Base-by-base conservation (phyloP, 495 filamentous ascomycete genomes). In the Trichoderma erinaceum region DNA sequence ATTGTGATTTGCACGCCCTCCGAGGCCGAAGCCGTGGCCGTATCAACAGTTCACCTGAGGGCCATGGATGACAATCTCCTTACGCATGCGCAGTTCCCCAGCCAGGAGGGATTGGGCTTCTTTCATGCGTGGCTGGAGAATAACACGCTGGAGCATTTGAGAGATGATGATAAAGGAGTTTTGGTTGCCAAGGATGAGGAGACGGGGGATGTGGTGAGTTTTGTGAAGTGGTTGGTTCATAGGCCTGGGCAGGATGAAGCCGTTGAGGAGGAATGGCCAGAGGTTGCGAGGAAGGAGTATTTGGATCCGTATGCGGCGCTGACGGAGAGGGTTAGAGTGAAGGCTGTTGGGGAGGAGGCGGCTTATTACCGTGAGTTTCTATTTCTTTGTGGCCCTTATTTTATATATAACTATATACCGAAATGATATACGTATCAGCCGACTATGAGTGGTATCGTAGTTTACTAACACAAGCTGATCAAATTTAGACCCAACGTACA, bases 21-120 rank as follows among this genome's bases (percentile, higher is more conserved):
- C 15, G 58, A 35, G 16, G 69, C 44, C 21, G 78, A 80, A 67
- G 79, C 76, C n/a, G 63, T 72, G n/a, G 72, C 75, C 43, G 80
- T 83, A 64, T 78, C 79, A 10, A 72, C 71, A 35, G 75, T 82
- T 44, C 80, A 82, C 50, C 69, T 80, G 29, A 66, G 71, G n/a
- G 79, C 81, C 38, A 82, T 83, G 74, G 71, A 75, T 48, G 56
- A 72, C 58, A 82, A 82, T 64, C 68, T 68, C 8, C 68, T 82
- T 38, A 72, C 82, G 6, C 75, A 78, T 69, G 76, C 72, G 0
- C 81, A 83, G 64, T 83, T 82, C 64, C 78, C 81, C 12, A 77
- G 75, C 3, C 70, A 70, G 12, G 67, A 70, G 5, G 73, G 74
- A 68, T 73, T 78, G 18, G 41, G 11, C 23, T 63, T 56, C 1